A percentile compares a stretch with the other conserved stretches of the same genome.
Evolutionary conservation across 2,329 filamentous ascomycete species (phyloP).

Genomic region (Macrophomina pseudophaseolina): DNA sequence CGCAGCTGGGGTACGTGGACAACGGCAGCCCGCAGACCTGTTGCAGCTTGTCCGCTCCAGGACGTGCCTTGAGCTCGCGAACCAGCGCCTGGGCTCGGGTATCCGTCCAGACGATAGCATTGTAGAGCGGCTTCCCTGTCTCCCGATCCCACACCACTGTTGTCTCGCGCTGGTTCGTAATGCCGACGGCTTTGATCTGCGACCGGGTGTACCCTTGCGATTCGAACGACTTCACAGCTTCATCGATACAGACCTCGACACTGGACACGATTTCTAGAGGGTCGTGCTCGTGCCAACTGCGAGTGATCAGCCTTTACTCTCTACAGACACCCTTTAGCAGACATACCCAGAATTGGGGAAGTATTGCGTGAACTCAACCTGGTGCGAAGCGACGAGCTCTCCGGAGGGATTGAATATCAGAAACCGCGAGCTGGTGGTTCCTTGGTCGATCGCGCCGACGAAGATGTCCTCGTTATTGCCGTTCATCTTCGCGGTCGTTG

Average conservation of each 20-base stretch:
- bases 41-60: constrained; percentile 68
- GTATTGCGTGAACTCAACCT: constrained; percentile 79
- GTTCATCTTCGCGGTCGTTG: constrained; percentile 15
- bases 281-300: constrained; percentile 83
- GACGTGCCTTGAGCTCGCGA: constrained; percentile 69
- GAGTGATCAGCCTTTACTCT: background rate
- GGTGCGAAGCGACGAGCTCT: constrained; percentile 75
- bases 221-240: constrained; percentile 70
- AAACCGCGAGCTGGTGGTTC: constrained; percentile 82
- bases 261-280: constrained; percentile 72
- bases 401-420: constrained; percentile 80
- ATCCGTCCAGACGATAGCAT: constrained; percentile 84
- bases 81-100: constrained; percentile 76
- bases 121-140: constrained; percentile 77
- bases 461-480: constrained; percentile 58
- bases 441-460: constrained; percentile 83
- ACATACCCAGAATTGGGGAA: constrained; percentile 78
- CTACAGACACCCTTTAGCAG: constrained; percentile 1
- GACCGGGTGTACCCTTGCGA: constrained; percentile 65
- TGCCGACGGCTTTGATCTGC: constrained; percentile 73
- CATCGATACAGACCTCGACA: constrained; percentile 75
- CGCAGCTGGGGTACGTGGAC: constrained; percentile 80
- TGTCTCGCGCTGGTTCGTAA: constrained; percentile 85
- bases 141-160: constrained; percentile 78
- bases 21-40: constrained; percentile 76